These are phyloP conservation scores for Metschnikowia peoriensis DNA, from an alignment of 805 yeast species.

Conservation along the genomic window DNA sequence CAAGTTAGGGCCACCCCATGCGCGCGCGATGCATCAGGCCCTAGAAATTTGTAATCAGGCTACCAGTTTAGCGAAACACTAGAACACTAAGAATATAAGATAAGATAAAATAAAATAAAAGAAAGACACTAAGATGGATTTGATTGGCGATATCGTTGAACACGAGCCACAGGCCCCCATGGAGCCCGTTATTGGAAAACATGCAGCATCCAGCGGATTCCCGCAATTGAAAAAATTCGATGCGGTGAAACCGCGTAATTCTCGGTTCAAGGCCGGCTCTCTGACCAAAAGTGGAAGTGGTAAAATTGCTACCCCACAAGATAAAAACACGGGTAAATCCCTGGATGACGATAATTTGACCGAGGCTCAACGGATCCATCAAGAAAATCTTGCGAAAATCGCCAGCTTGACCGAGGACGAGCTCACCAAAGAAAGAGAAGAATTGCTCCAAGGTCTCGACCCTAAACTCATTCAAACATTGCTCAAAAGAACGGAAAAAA, in stretches of 20 bases:
- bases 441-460: constrained; percentile 62
- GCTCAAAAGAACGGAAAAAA: constrained; percentile 53
- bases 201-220: constrained; percentile 28
- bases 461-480: constrained; percentile 64
- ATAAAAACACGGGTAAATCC: no score
- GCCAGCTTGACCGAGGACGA: constrained; percentile 65
- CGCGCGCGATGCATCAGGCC: neutral
- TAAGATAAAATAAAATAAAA: no score
- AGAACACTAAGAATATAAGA: no score
- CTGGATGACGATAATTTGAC: constrained; percentile 18
- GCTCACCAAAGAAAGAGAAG: constrained; percentile 60
- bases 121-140: no score
- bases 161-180: constrained; percentile 42
- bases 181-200: constrained; percentile 15
- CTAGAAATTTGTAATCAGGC: neutral
- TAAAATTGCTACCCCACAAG: neutral
- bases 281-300: neutral
- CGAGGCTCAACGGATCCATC: constrained; percentile 73
- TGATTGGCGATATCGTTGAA: constrained; percentile 72
- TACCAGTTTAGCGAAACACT: no score
- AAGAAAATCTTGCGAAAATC: constrained; percentile 66
- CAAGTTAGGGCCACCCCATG: neutral
- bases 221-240: constrained; percentile 33
- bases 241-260: constrained; percentile 17
- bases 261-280: constrained; percentile 9